Conservation (phyloP, 495 filamentous ascomycete genomes). For the Diplogelasinospora grovesii region DNA sequence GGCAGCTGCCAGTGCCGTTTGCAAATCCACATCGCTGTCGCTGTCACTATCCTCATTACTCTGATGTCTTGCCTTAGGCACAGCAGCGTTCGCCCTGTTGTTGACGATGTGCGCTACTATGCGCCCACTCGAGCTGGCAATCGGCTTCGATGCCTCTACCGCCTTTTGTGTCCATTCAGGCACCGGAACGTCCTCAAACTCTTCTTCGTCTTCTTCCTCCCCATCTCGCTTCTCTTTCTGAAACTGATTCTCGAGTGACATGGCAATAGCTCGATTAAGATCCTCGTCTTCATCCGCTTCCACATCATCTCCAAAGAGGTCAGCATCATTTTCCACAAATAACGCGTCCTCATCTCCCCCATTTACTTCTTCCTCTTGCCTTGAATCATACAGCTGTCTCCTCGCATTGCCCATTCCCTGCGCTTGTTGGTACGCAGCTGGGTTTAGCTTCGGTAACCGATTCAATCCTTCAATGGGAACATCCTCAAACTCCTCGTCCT, state of each 20-base stretch:
- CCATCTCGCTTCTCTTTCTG: slow-evolving; percentile 25
- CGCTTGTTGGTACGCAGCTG: slow-evolving; percentile 12
- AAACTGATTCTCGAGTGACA: slow-evolving; percentile 59
- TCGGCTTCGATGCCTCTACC: slow-evolving; percentile 46
- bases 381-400: not conserved
- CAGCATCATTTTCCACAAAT: slow-evolving; percentile 48
- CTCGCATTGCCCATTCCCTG: slow-evolving; percentile 1
- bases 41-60: too few species aligned
- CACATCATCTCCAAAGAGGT: slow-evolving; percentile 27
- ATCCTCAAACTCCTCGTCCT: slow-evolving; percentile 81
- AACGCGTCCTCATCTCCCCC: slow-evolving; percentile 48
- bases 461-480: slow-evolving; percentile 93
- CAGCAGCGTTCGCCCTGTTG: slow-evolving; percentile 49
- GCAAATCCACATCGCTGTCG: slow-evolving; percentile 58
- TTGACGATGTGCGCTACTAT: slow-evolving; percentile 60
- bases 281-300: slow-evolving; percentile 68
- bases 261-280: slow-evolving; percentile 70
- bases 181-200: slow-evolving; percentile 42
- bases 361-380: not conserved
- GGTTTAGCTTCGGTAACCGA: slow-evolving; percentile 59
- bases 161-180: slow-evolving; percentile 51
- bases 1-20: slow-evolving; percentile 48
- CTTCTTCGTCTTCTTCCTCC: slow-evolving; percentile 35
- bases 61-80: slow-evolving; percentile 39
- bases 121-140: slow-evolving; percentile 44